Evolutionary conservation across 495 filamentous ascomycete species (phyloP), one percentile per base, ranked within the genome.

Genomic region (Aspergillus avenaceus): DNA sequence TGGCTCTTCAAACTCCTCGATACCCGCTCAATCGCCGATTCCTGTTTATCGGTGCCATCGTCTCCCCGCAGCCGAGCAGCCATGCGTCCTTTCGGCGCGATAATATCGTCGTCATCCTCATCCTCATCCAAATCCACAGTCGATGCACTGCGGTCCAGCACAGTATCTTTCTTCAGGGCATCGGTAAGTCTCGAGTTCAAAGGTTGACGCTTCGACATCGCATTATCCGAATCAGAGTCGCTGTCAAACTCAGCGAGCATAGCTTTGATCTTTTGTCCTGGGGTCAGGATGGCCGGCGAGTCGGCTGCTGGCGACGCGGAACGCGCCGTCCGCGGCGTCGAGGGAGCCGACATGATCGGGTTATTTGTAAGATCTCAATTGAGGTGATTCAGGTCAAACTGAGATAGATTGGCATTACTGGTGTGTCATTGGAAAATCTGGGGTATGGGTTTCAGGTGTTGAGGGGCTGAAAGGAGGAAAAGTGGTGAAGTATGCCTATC

Each of bases 231-330:
- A 3, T 84, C 83, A 0, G 74, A 79, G 34, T 72, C 78, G 49
- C 76, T 77, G 25, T 85, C 78, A 37, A 89, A 76, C 14, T 73
- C 59, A 22, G 84, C 85, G 25, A 91, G 64, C 66, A 89, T 69
- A 29, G 83, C 83, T 61, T 80, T 82, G 58, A 89, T 77, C 61
- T 89, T 91, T 50, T 77, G 81, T 19, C 76, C 76, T 14, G 87
- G 87, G 0, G 86, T 88, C 45, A 89, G 70, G 28, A 78, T 70
- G 26, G 54, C 60, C 19, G 66, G 69, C 7, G 70, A 71, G 41
- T 54, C 53, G 23, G 54, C 55, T 3, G 54, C 45, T 23, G 64
- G 54, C 8, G 71, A 73, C 60, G 58, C 60, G 55, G 66, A 64
- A 45, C 71, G 72, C 64, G 69, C 59, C 58, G 71, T 68, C 12